A percentile compares a stretch with the other conserved stretches of the same genome.
Conservation (phyloP, 345 rosid genomes). For the Erucastrum elatum region DNA sequence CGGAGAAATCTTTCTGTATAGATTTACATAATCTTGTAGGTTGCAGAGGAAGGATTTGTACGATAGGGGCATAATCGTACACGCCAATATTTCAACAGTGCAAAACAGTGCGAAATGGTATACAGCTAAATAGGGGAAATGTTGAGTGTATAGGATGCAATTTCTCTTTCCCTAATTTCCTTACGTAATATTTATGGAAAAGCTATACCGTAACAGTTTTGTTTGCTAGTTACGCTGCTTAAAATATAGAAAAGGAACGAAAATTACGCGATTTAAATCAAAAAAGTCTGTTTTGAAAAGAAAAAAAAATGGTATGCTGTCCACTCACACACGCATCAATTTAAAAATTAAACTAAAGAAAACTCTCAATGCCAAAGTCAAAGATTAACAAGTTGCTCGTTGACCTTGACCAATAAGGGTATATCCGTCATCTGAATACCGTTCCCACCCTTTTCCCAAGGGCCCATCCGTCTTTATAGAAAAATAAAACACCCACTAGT, state of each 20-base stretch:
- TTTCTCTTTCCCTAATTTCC: too few species aligned
- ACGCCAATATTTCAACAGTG: too few species aligned
- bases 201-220: not conserved
- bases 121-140: too few species aligned
- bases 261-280: not conserved
- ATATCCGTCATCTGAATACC: not conserved
- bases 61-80: too few species aligned
- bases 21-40: too few species aligned
- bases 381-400: not conserved
- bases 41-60: too few species aligned
- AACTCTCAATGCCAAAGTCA: not conserved
- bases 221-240: not conserved
- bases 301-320: not conserved
- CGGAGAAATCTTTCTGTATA: too few species aligned
- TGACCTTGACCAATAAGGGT: conserved; percentile 7
- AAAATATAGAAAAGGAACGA: not conserved
- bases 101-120: too few species aligned
- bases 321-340: not conserved
- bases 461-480: conserved; percentile 21
- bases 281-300: not conserved
- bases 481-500: not conserved
- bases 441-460: not conserved
- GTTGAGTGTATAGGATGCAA: too few species aligned
- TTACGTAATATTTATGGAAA: too few species aligned
- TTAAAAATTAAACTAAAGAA: not conserved